Evolutionary conservation across 768 basidiomycete genomes (phyloP).

Genomic region (Hemileccinum impolitum): DNA sequence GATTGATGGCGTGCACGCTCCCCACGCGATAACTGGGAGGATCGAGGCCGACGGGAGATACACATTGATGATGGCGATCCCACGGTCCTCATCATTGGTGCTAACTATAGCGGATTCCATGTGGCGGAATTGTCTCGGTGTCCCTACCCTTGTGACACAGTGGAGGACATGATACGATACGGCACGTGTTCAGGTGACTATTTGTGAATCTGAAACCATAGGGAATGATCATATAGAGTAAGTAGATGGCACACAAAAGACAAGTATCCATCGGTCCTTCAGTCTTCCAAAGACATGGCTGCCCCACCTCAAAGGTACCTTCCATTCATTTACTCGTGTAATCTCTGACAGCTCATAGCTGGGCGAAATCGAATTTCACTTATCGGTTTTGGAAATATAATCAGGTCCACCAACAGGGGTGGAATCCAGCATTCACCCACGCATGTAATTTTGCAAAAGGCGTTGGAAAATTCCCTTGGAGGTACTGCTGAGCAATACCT

Average conservation of each 20-base stretch:
- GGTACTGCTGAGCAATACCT: constrained; percentile 12
- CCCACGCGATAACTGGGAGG: constrained; percentile 50
- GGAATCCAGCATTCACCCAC: constrained; percentile 31
- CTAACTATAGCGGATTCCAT: constrained; percentile 62
- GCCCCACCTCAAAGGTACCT: constrained; percentile 47
- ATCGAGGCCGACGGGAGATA: constrained; percentile 37
- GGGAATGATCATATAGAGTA: constrained; percentile 52
- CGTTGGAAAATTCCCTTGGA: constrained; percentile 5
- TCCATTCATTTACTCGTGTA: neutral
- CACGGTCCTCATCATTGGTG: constrained; percentile 60
- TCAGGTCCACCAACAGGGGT: constrained; percentile 1
- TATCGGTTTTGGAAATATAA: constrained; percentile 1
- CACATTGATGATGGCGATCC: constrained; percentile 48
- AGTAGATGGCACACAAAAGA: constrained; percentile 19
- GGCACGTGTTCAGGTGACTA: constrained; percentile 49
- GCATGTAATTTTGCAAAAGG: constrained; percentile 21
- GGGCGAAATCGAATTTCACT: constrained; percentile 59
- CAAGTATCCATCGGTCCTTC: neutral
- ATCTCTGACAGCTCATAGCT: constrained; percentile 34
- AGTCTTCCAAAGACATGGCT: constrained; percentile 57
- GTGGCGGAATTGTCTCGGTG: constrained; percentile 52
- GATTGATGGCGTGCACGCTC: constrained; percentile 38
- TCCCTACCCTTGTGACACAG: constrained; percentile 50
- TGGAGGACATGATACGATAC: constrained; percentile 59
- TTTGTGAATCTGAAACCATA: constrained; percentile 35